Evolutionary conservation across 1,139 yeast genomes (phyloP), one percentile per base, ranked within the genome.

Genomic region (Casaregolazyma suthepensis): DNA sequence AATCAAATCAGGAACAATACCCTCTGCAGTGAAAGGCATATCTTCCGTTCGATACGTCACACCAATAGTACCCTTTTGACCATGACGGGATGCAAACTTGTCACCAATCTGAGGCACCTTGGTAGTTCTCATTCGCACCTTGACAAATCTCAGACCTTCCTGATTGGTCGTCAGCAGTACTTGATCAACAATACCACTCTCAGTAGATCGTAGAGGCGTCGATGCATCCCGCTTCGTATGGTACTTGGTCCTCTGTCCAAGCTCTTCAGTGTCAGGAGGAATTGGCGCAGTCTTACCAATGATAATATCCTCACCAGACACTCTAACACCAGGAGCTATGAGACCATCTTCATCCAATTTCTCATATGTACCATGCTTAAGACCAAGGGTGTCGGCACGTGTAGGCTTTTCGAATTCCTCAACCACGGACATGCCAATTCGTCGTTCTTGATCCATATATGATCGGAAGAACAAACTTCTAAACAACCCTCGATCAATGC

Each of bases 21-120:
- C 99, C 72, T 93, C 94, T 2, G 88, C 78, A n/a, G 96, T 85
- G 71, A 94, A 93, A 35, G 99, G 99, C 98, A 93, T 93, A 71
- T 93, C 99, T 73, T 93, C 99, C 70, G 93, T 94, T 69, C 98
- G 83, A 70, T 93, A 94, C 0, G 99, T 93, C 58, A 93, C 95
- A 83, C 99, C 99, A 72, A 94, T 91, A 26, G 99, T 94, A 85
- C 99, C 99, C 76, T 93, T 93, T 74, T 94, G 99, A 72, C 99
- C 99, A 77, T 93, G 99, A 76, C 99, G 88, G 46, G 98, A 91
- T 3, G 99, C 98, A 74, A 93, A 93, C 74, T 93, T 93, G 74
- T 93, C 99, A 73, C 99, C 99, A 73, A 94, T 93, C 74, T 93
- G 99, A 12, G 99, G 99, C 52, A 91, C 80, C 73, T 93, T 93